These are phyloP conservation scores for Dendrothele bispora DNA, from an alignment of 768 basidiomycete genomes.

Conservation along the genomic window DNA sequence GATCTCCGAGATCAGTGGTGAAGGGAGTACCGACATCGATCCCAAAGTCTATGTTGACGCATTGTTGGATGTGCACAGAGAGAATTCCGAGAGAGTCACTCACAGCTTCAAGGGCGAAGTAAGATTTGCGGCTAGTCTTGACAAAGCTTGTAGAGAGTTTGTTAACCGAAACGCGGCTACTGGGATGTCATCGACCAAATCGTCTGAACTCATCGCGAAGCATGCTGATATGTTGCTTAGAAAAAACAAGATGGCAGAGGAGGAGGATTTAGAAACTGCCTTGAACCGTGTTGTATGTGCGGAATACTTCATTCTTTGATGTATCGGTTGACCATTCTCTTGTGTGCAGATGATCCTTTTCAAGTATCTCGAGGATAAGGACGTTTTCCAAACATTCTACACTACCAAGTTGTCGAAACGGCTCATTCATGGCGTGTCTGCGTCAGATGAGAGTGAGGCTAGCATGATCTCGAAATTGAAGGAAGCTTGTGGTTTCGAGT, in stretches of 20 bases:
- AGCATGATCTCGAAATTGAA: constrained; percentile 98
- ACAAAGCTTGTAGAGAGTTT: constrained; percentile 94
- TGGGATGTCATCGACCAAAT: constrained; percentile 78
- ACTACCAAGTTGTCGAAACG: constrained; percentile 92
- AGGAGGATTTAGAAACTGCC: constrained; percentile 86
- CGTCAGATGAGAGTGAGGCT: constrained; percentile 94
- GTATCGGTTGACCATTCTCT: constrained; percentile 22
- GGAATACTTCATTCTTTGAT: constrained; percentile 17
- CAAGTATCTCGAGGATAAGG: constrained; percentile 98
- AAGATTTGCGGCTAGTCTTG: constrained; percentile 90
- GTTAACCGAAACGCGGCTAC: constrained; percentile 93
- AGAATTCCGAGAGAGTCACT: constrained; percentile 86
- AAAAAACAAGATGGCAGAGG: constrained; percentile 94
- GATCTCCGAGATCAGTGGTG: constrained; percentile 72
- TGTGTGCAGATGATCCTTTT: constrained; percentile 85
- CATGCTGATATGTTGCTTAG: constrained; percentile 88
- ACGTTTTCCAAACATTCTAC: constrained; percentile 99
- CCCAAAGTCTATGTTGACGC: constrained; percentile 96
- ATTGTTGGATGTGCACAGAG: constrained; percentile 85
- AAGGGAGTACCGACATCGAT: constrained; percentile 64
- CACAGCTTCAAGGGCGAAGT: constrained; percentile 91
- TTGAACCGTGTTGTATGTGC: constrained; percentile 82
- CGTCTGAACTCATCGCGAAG: constrained; percentile 90
- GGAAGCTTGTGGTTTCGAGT: constrained; percentile 95
- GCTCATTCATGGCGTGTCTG: constrained; percentile 86